Evolutionary conservation across 2,329 filamentous ascomycete species (phyloP).

Genomic region (Akanthomyces dipterigenus): DNA sequence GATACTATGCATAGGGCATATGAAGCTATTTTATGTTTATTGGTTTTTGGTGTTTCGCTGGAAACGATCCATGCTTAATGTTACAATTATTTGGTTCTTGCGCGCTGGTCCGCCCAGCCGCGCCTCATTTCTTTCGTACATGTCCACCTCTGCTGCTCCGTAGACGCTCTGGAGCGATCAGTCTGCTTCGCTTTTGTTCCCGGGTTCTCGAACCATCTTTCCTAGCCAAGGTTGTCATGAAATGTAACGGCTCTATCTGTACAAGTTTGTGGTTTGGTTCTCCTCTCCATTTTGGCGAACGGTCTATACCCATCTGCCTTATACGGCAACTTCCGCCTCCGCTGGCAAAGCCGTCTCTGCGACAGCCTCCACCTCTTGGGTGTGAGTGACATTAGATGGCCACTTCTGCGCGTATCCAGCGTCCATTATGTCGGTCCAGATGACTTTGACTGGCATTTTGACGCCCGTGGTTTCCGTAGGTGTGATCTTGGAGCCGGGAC

Average conservation of each 20-base stretch:
- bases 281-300: not conserved
- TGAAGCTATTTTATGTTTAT: not conserved
- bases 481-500: constrained; percentile 44
- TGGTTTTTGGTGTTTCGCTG: not conserved
- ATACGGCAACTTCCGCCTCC: constrained; percentile 1
- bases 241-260: not conserved
- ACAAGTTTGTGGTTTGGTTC: not conserved
- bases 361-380: constrained; percentile 23
- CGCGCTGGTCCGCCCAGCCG: constrained; percentile 8
- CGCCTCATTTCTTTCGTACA: constrained; percentile 7
- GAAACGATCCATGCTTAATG: not conserved
- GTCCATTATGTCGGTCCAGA: constrained; percentile 45
- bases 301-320: not conserved
- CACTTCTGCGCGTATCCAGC: constrained; percentile 40
- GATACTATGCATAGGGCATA: not conserved
- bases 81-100: constrained; percentile 7
- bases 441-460: constrained; percentile 33
- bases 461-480: not conserved
- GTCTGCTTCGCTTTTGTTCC: not conserved
- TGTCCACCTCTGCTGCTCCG: not conserved
- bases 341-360: constrained; percentile 10
- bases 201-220: no score
- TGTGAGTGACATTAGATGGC: constrained; percentile 48
- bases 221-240: not conserved
- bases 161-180: not conserved